A percentile compares a stretch with the other conserved stretches of the same genome.
Conservation (phyloP, 1,284 basidiomycete genomes). For the Leccinum angustisporum region DNA sequence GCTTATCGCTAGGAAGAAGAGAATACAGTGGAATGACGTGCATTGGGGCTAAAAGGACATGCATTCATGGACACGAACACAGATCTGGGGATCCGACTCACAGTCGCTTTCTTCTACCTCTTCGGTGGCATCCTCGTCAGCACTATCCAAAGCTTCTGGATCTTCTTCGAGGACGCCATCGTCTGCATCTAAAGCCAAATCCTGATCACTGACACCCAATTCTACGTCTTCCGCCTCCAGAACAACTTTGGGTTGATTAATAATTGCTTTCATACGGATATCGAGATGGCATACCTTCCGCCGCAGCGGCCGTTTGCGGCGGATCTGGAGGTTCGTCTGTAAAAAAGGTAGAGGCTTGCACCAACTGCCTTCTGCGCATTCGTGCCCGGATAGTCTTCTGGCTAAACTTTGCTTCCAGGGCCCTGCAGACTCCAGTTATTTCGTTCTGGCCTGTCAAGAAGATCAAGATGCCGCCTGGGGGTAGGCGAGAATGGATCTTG, state of each 20-base stretch:
- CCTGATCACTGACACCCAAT: slow-evolving; percentile 49
- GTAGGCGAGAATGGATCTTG: slow-evolving; percentile 92
- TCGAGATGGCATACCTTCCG: slow-evolving; percentile 23
- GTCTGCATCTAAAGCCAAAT: slow-evolving; percentile 59
- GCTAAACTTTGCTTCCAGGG: slow-evolving; percentile 80
- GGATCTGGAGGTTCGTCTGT: slow-evolving; percentile 19
- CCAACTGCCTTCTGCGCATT: slow-evolving; percentile 39
- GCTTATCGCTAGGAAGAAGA: slow-evolving; percentile 93
- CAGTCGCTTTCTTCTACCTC: slow-evolving; percentile 62
- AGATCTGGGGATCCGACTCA: slow-evolving; percentile 34
- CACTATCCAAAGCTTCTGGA: slow-evolving; percentile 39
- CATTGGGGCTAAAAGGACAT: slow-evolving; percentile 60
- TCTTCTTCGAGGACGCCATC: slow-evolving; percentile 30
- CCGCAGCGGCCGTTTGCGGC: slow-evolving; percentile 18
- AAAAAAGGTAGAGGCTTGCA: slow-evolving; percentile 32
- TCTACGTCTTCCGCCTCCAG: slow-evolving; percentile 85
- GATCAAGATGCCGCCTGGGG: slow-evolving; percentile 91
- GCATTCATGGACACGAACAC: slow-evolving; percentile 1
- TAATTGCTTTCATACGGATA: background rate
- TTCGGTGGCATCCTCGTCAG: slow-evolving; percentile 56
- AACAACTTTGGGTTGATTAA: slow-evolving; percentile 37
- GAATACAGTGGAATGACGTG: slow-evolving; percentile 96
- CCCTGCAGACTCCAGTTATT: slow-evolving; percentile 86
- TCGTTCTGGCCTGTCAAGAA: slow-evolving; percentile 99
- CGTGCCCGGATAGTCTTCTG: slow-evolving; percentile 59